These are phyloP conservation scores for Pseudocercospora fuligena DNA, from an alignment of 2,329 filamentous ascomycete genomes.

Conservation along the genomic window DNA sequence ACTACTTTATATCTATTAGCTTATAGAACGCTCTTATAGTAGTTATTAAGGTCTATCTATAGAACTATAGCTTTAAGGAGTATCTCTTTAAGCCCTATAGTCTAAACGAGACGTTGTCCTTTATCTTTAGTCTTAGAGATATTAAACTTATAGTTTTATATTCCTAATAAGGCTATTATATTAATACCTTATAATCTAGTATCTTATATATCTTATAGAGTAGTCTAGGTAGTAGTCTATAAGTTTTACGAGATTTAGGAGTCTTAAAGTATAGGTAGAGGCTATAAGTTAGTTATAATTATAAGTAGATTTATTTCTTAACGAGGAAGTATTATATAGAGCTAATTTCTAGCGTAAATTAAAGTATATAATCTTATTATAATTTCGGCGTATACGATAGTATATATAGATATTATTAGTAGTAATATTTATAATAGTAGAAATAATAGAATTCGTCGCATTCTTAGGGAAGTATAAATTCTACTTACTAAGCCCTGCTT, in stretches of 20 bases:
- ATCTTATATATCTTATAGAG: neutral
- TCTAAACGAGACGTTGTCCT: neutral
- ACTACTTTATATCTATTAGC: neutral
- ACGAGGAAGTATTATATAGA: neutral
- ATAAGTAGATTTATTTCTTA: neutral
- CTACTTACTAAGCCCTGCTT: neutral
- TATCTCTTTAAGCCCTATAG: neutral
- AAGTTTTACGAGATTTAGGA: neutral
- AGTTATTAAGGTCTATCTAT: neutral
- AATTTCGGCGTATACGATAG: neutral
- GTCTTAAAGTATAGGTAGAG: neutral
- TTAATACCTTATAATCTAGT: neutral
- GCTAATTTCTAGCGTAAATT: neutral
- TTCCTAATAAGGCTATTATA: neutral
- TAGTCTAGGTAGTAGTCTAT: neutral
- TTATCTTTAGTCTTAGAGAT: neutral
- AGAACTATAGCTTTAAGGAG: neutral
- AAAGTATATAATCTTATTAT: neutral
- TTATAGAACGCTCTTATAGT: neutral
- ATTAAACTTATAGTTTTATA: neutral
- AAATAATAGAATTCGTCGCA: neutral
- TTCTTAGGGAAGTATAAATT: neutral
- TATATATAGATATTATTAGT: neutral
- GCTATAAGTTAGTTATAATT: neutral
- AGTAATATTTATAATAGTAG: neutral